These are phyloP conservation scores for Purshia tridentata DNA, from an alignment of 306 rosid species.

Conservation along the genomic window DNA sequence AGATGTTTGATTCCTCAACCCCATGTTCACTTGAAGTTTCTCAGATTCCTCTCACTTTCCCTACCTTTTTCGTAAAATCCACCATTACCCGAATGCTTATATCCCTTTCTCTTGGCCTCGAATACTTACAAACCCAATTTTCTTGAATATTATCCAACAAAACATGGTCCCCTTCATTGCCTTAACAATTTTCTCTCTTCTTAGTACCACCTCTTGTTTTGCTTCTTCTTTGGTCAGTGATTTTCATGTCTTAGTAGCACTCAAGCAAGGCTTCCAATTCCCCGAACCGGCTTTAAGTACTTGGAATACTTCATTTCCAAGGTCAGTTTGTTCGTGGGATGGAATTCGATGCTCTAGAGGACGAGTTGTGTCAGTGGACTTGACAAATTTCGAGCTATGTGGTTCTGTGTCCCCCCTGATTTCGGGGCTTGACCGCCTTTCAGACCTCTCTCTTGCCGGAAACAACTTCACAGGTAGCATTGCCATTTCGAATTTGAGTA, in stretches of 20 bases:
- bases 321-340: slow-evolving; percentile 70
- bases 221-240: slow-evolving; percentile 62
- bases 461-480: slow-evolving; percentile 71
- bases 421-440: slow-evolving; percentile 57
- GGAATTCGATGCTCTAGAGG: slow-evolving; percentile 58
- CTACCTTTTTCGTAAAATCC: slow-evolving; percentile 42
- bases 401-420: slow-evolving; percentile 65
- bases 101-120: slow-evolving; percentile 43
- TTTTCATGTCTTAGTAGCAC: slow-evolving; percentile 53
- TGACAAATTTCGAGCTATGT: slow-evolving; percentile 52
- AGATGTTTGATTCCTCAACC: slow-evolving; percentile 76
- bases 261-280: slow-evolving; percentile 60
- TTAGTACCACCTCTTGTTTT: slow-evolving; percentile 36
- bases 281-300: slow-evolving; percentile 47
- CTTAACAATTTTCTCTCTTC: slow-evolving; percentile 53
- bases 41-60: slow-evolving; percentile 59
- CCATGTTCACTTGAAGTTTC: slow-evolving; percentile 51
- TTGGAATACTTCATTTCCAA: slow-evolving; percentile 51
- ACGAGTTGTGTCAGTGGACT: slow-evolving; percentile 61
- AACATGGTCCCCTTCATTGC: slow-evolving; percentile 55
- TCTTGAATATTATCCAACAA: slow-evolving; percentile 29
- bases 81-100: slow-evolving; percentile 41
- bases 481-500: slow-evolving; percentile 46
- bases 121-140: slow-evolving; percentile 51
- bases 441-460: slow-evolving; percentile 65